Conservation (phyloP, 2,329 filamentous ascomycete species). For the Mycocentrospora acerina region DNA sequence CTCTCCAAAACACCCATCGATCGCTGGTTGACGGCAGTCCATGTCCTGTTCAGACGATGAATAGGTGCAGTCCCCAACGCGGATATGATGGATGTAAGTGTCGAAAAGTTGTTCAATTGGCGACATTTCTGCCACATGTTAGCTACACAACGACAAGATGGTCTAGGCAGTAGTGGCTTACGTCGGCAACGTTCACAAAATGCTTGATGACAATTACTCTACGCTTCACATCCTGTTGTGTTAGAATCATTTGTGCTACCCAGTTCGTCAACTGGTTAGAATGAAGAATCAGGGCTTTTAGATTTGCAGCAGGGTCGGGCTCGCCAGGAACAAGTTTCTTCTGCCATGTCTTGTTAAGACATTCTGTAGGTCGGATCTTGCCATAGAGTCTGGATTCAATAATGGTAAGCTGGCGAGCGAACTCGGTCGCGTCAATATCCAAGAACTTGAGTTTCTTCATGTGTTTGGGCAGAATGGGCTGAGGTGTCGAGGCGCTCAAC, state of each 20-base stretch:
- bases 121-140: conserved; percentile 76
- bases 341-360: conserved; percentile 98
- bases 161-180: conserved; percentile 50
- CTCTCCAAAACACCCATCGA: conserved; percentile 78
- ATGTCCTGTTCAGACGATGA: conserved; percentile 87
- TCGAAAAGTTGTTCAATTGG: conserved; percentile 91
- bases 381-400: conserved; percentile 93
- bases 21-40: conserved; percentile 87
- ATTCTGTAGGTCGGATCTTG: conserved; percentile 95
- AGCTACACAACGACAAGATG: conserved; percentile 10
- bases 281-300: conserved; percentile 94
- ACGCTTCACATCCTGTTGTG: conserved; percentile 91
- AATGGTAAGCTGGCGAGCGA: conserved; percentile 95
- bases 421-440: conserved; percentile 93
- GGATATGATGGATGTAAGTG: conserved; percentile 95
- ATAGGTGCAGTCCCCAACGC: conserved; percentile 93
- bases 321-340: conserved; percentile 85
- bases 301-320: conserved; percentile 84
- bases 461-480: conserved; percentile 94
- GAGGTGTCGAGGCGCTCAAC: conserved; percentile 75
- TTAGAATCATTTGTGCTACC: conserved; percentile 98
- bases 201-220: conserved; percentile 97
- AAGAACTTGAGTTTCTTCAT: conserved; percentile 99
- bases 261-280: conserved; percentile 99
- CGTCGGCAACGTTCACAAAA: conserved; percentile 93